Percentiles rank a stretch among this genome's conserved stretches.
These are phyloP conservation scores for Rhizopogon vesiculosus DNA, from an alignment of 768 basidiomycete species.

Conservation along the genomic window DNA sequence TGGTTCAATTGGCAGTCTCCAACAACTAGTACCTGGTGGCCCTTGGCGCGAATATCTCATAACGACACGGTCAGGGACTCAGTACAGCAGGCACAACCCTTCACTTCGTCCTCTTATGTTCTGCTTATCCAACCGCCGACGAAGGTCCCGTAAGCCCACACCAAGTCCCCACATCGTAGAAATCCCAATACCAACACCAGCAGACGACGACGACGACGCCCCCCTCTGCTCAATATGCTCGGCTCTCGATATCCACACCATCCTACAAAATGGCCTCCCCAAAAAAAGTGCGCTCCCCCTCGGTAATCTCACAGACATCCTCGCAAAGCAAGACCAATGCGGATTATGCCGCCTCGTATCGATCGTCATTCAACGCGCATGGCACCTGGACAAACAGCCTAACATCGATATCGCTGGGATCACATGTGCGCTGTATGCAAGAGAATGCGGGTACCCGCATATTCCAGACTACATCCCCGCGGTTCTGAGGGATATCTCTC, in stretches of 20 bases:
- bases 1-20: too few relatives aligned
- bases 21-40: too few relatives aligned
- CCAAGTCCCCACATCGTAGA: too few relatives aligned
- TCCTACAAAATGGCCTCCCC: conserved; percentile 1
- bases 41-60: too few relatives aligned
- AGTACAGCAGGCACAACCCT: too few relatives aligned
- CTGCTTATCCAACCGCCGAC: too few relatives aligned
- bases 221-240: conserved; percentile 5
- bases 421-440: background rate
- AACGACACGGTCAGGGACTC: too few relatives aligned
- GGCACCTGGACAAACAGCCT: background rate
- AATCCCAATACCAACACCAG: too few relatives aligned
- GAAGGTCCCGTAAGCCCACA: too few relatives aligned
- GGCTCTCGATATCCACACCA: background rate
- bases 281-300: background rate
- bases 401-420: background rate
- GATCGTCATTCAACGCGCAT: background rate
- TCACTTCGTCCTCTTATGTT: too few relatives aligned
- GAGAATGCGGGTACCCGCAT: too few relatives aligned
- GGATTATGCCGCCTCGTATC: background rate
- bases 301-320: background rate
- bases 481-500: background rate
- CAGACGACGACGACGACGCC: background rate
- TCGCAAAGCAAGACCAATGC: conserved; percentile 1
- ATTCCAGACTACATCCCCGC: too few relatives aligned